Evolutionary conservation across 192 early-diverging fungal species (phyloP).

Genomic region (Linnemannia exigua): DNA sequence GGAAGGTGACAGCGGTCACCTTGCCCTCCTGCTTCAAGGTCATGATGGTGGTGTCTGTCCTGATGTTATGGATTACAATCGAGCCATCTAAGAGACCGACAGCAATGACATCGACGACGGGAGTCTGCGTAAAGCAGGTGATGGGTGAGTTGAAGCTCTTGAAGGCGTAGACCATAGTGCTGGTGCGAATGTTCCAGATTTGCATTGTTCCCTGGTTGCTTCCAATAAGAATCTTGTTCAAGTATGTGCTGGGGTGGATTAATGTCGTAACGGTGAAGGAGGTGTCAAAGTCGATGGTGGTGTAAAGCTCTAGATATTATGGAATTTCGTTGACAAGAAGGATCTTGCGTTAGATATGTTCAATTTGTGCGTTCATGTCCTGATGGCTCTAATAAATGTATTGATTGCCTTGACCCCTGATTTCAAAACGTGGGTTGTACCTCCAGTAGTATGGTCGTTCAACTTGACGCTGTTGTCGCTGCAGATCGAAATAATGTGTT

Average conservation of each 20-base stretch:
- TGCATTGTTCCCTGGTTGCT: constrained; percentile 90
- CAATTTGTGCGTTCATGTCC: not conserved
- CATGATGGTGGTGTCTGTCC: constrained; percentile 82
- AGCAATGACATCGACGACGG: constrained; percentile 94
- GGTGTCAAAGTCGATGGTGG: constrained; percentile 80
- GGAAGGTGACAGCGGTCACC: constrained; percentile 93
- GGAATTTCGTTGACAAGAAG: not conserved
- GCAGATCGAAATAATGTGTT: constrained; percentile 80
- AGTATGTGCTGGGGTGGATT: constrained; percentile 96
- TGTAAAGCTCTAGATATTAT: constrained; percentile 70
- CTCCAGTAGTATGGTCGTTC: constrained; percentile 80
- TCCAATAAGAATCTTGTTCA: constrained; percentile 95
- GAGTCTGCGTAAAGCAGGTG: constrained; percentile 85
- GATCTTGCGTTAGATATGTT: not conserved
- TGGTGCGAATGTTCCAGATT: constrained; percentile 94
- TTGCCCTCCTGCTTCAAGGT: constrained; percentile 86
- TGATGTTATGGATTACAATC: constrained; percentile 89
- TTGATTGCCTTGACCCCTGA: not conserved
- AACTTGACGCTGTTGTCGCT: constrained; percentile 86
- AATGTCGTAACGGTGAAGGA: constrained; percentile 80
- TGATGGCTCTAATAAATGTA: not conserved
- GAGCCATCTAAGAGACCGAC: constrained; percentile 92
- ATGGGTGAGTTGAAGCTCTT: constrained; percentile 82
- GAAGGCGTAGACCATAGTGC: constrained; percentile 87
- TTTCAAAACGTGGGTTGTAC: constrained; percentile 52